A percentile compares a stretch with the other conserved stretches of the same genome.
Conservation (phyloP, 1,284 basidiomycete species). For the Papiliotrema nemorosa region DNA sequence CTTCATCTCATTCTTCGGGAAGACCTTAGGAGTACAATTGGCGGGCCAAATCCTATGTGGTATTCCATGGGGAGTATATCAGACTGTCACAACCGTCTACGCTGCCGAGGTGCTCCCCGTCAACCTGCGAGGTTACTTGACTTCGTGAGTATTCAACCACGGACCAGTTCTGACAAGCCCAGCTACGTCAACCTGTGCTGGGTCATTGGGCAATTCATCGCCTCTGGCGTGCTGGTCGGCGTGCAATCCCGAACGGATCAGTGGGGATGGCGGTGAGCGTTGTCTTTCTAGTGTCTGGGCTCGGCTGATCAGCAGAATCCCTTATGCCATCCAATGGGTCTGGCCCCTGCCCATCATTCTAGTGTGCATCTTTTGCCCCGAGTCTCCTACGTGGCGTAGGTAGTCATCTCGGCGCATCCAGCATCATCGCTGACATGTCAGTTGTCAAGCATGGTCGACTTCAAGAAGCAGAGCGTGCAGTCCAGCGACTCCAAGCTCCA, state of each 20-base stretch:
- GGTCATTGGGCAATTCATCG: conserved; percentile 27
- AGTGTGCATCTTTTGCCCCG: conserved; percentile 20
- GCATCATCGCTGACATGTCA: too few species aligned
- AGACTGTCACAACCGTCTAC: conserved; percentile 24
- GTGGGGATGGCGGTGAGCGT: neutral
- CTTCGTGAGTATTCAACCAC: conserved; percentile 18
- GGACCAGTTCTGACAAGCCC: neutral
- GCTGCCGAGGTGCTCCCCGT: conserved; percentile 46
- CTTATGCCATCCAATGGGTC: conserved; percentile 26
- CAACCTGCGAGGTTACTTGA: conserved; percentile 43
- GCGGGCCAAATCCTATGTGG: conserved; percentile 42
- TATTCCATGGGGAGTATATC: conserved; percentile 24
- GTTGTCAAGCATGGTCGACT: conserved; percentile 27
- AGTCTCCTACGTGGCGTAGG: conserved; percentile 27
- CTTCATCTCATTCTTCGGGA: conserved; percentile 41
- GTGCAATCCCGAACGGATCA: conserved; percentile 19
- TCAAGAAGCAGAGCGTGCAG: conserved; percentile 19
- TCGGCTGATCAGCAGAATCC: conserved; percentile 19
- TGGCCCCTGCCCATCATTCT: conserved; percentile 41
- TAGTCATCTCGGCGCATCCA: too few species aligned
- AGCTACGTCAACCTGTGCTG: conserved; percentile 45
- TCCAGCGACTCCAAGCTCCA: conserved; percentile 15
- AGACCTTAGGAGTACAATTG: conserved; percentile 28
- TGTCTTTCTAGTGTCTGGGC: too few species aligned
- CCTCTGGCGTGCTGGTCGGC: conserved; percentile 43